These are phyloP conservation scores for Globisporangium uncinulatum DNA, from an alignment of 352 stramenopile species.

Conservation along the genomic window DNA sequence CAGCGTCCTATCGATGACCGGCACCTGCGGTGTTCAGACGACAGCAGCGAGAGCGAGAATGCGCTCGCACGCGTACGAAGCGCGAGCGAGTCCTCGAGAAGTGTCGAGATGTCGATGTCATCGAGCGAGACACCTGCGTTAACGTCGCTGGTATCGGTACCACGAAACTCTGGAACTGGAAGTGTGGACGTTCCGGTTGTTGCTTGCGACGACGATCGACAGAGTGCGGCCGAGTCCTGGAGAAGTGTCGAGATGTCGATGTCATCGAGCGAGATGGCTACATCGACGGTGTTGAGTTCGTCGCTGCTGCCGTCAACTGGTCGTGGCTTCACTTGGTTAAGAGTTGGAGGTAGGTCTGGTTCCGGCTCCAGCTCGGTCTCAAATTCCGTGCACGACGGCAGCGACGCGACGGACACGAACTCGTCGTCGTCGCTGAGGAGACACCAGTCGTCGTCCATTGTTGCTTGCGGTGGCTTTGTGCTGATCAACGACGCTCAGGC, in stretches of 20 bases:
- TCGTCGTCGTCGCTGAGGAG: slow-evolving; percentile 40
- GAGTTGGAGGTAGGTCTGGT: slow-evolving; percentile 8
- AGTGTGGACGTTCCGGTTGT: not conserved
- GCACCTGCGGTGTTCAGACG: slow-evolving; percentile 20
- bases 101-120: slow-evolving; percentile 18
- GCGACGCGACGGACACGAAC: slow-evolving; percentile 5
- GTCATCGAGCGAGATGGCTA: slow-evolving; percentile 8
- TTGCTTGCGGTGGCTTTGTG: not conserved
- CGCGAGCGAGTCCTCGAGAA: slow-evolving; percentile 18
- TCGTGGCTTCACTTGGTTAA: not conserved
- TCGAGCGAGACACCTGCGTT: slow-evolving; percentile 6
- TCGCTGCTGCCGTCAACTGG: not conserved
- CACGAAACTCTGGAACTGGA: too few species aligned
- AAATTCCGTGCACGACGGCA: not conserved
- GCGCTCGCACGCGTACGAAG: not conserved
- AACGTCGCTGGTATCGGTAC: not conserved
- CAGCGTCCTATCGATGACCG: slow-evolving; percentile 3
- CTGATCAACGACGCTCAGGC: not conserved
- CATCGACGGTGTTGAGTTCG: not conserved
- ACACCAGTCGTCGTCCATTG: slow-evolving; percentile 56
- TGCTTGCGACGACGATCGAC: not conserved
- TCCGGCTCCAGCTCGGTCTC: slow-evolving; percentile 26
- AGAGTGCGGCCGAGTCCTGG: slow-evolving; percentile 9
- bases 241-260: slow-evolving; percentile 24
- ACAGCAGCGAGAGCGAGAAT: slow-evolving; percentile 33